Evolutionary conservation across 2,329 filamentous ascomycete genomes (phyloP).

Genomic region (Apiospora aurea): DNA sequence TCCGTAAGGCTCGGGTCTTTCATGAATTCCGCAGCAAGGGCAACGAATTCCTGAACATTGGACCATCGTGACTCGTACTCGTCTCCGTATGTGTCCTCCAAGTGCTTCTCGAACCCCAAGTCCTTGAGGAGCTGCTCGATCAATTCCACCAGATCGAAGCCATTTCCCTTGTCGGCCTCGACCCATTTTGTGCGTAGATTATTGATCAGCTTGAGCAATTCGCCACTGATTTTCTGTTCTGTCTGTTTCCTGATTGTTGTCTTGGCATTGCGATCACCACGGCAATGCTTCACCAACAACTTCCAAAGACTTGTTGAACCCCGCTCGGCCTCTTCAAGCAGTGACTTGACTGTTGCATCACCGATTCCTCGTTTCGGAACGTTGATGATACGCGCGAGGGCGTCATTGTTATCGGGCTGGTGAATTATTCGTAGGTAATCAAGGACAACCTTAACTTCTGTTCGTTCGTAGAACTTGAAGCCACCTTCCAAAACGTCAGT

Average conservation of each 20-base stretch:
- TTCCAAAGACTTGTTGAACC: constrained; percentile 77
- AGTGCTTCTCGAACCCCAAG: constrained; percentile 75
- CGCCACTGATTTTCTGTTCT: constrained; percentile 60
- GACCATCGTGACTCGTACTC: constrained; percentile 83
- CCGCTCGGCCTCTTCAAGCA: constrained; percentile 79
- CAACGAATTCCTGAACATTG: constrained; percentile 88
- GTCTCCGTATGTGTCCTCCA: constrained; percentile 70
- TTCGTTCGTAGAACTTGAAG: constrained; percentile 88
- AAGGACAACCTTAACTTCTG: constrained; percentile 84
- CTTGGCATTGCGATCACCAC: constrained; percentile 54
- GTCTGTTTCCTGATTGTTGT: constrained; percentile 58
- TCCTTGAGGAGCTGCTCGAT: constrained; percentile 65
- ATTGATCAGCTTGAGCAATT: constrained; percentile 55
- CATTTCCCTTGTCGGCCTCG: constrained; percentile 39
- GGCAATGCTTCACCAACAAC: constrained; percentile 66
- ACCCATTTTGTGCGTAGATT: constrained; percentile 43
- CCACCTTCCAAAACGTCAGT: constrained; percentile 56
- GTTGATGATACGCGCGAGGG: constrained; percentile 84
- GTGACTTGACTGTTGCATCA: constrained; percentile 74
- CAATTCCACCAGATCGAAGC: constrained; percentile 53
- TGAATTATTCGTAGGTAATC: constrained; percentile 89
- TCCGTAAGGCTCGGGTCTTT: constrained; percentile 50
- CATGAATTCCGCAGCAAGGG: constrained; percentile 76
- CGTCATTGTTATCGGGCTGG: constrained; percentile 87
- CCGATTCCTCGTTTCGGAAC: constrained; percentile 82